Percentiles rank a stretch among this genome's conserved stretches.
Evolutionary conservation across 2,329 filamentous ascomycete species (phyloP).

Genomic region (Pseudogymnoascus sp.): DNA sequence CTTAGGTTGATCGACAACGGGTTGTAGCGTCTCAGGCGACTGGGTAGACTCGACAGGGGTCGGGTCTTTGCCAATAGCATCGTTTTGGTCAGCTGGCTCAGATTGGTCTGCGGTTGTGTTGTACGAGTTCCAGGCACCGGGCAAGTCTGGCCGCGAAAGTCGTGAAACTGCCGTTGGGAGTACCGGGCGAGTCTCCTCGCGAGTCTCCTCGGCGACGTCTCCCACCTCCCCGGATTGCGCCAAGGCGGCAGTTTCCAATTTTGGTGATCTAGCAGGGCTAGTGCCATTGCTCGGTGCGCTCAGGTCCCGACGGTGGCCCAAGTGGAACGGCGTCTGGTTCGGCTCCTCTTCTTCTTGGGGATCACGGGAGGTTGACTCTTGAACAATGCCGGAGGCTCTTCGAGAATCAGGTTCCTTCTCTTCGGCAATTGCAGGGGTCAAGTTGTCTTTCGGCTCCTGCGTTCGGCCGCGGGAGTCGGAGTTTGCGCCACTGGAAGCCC

Average conservation of each 20-base stretch:
- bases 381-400: conserved; percentile 14
- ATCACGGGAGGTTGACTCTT: conserved; percentile 26
- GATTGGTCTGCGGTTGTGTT: conserved; percentile 17
- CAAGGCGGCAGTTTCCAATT: conserved; percentile 37
- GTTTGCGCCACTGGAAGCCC: conserved; percentile 39
- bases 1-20: conserved; percentile 25
- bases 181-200: conserved; percentile 26
- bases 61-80: conserved; percentile 18
- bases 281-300: conserved; percentile 52
- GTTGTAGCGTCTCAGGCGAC: conserved; percentile 12
- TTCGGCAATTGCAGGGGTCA: conserved; percentile 49
- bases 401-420: conserved; percentile 34
- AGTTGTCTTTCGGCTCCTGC: conserved; percentile 28
- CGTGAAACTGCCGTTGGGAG: conserved; percentile 9
- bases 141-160: conserved; percentile 24
- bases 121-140: conserved; percentile 28
- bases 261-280: conserved; percentile 54
- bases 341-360: not conserved
- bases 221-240: conserved; percentile 37
- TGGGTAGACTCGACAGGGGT: conserved; percentile 11
- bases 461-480: conserved; percentile 29
- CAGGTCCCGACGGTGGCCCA: conserved; percentile 50
- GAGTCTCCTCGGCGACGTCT: conserved; percentile 34
- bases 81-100: not conserved
- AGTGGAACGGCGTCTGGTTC: conserved; percentile 32